Evolutionary conservation across 805 yeast species (phyloP).

Genomic region (Lachancea lanzarotensis): DNA sequence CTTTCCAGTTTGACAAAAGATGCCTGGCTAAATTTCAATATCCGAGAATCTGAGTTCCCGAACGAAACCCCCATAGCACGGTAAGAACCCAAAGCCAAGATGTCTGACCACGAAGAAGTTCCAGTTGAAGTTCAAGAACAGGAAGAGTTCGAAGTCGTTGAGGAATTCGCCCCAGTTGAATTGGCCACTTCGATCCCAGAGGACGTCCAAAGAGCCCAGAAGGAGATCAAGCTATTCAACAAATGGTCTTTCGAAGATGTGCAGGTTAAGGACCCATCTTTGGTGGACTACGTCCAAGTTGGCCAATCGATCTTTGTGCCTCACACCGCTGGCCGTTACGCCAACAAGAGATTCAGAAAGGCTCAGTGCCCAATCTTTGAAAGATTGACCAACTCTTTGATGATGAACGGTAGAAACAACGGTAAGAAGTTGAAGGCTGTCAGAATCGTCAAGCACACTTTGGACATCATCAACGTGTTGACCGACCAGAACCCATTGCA

Average conservation of each 20-base stretch:
- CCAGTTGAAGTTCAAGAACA: conserved; percentile 54
- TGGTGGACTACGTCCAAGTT: conserved; percentile 97
- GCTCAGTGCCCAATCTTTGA: conserved; percentile 99
- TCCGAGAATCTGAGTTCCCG: not conserved
- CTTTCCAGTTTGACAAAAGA: conserved; percentile 1
- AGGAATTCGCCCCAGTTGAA: conserved; percentile 64
- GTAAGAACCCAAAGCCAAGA: conserved; percentile 27
- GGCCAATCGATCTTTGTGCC: conserved; percentile 96
- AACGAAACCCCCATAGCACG: conserved; percentile 1
- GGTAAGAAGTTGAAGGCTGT: conserved; percentile 99
- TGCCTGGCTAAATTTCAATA: conserved; percentile 2
- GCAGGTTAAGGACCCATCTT: conserved; percentile 94
- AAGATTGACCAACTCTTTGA: conserved; percentile 98
- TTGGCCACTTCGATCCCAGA: conserved; percentile 96
- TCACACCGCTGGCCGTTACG: conserved; percentile 99
- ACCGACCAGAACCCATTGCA: conserved; percentile 99
- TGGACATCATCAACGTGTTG: conserved; percentile 94
- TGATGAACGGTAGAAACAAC: conserved; percentile 99
- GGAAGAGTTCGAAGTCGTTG: conserved; percentile 66
- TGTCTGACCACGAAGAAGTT: conserved; percentile 78
- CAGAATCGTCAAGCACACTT: conserved; percentile 98
- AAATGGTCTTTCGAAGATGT: conserved; percentile 99
- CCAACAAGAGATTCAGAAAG: conserved; percentile 99
- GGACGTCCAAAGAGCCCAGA: conserved; percentile 92
- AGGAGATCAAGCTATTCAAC: conserved; percentile 97